Evolutionary conservation across 2,329 filamentous ascomycete genomes (phyloP).

Genomic region (Xylariaceae sp.): DNA sequence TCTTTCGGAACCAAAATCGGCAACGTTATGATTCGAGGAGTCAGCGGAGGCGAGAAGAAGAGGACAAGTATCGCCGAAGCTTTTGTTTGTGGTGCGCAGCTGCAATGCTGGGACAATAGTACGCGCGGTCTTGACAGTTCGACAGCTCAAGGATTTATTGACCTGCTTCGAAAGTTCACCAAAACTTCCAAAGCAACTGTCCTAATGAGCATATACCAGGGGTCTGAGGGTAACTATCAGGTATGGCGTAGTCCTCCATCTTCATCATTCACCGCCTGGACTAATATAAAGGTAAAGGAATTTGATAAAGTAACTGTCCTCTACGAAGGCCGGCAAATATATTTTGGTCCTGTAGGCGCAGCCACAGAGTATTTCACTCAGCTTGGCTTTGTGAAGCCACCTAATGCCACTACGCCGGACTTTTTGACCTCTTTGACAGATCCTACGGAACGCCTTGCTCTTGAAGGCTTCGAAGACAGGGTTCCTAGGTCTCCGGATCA

Average conservation of each 20-base stretch:
- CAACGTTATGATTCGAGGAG: slow-evolving; percentile 70
- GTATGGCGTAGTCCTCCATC: neutral
- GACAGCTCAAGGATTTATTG: slow-evolving; percentile 71
- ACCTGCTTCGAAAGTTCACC: slow-evolving; percentile 51
- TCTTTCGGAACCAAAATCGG: slow-evolving; percentile 67
- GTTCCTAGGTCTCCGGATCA: slow-evolving; percentile 58
- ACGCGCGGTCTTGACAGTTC: slow-evolving; percentile 70
- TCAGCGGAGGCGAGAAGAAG: slow-evolving; percentile 69
- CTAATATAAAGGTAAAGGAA: slow-evolving; percentile 23
- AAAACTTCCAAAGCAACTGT: slow-evolving; percentile 33
- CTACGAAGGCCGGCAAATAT: slow-evolving; percentile 60
- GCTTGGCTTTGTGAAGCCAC: slow-evolving; percentile 63
- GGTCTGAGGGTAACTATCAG: slow-evolving; percentile 60
- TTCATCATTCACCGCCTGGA: neutral
- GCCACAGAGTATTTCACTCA: slow-evolving; percentile 63
- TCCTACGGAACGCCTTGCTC: slow-evolving; percentile 51
- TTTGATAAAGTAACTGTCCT: slow-evolving; percentile 58
- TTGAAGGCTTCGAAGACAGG: slow-evolving; percentile 51
- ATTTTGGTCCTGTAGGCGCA: slow-evolving; percentile 55
- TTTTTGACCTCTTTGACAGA: slow-evolving; percentile 69
- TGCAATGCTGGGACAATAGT: slow-evolving; percentile 66
- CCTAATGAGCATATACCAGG: slow-evolving; percentile 65
- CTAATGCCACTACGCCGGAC: slow-evolving; percentile 64
- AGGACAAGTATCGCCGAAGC: slow-evolving; percentile 62
- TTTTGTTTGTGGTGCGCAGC: slow-evolving; percentile 49